Evolutionary conservation across 306 rosid species (phyloP).

Genomic region (Hippophae rhamnoides): DNA sequence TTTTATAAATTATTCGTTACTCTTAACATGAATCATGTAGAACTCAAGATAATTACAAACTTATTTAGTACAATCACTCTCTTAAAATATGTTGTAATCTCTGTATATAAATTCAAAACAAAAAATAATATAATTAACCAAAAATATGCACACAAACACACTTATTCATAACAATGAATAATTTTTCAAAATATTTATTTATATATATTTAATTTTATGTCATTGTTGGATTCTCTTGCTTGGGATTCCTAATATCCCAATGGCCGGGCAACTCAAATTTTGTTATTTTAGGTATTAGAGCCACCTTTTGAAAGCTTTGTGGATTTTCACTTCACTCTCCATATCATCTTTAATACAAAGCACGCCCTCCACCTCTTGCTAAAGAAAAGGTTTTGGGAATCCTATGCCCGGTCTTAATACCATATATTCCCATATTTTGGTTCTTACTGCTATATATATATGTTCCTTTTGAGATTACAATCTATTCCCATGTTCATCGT

Average conservation of each 20-base stretch:
- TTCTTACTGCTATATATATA: constrained; percentile 28
- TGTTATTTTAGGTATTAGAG: constrained; percentile 43
- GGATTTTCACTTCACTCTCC: constrained; percentile 46
- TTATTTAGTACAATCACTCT: too few species aligned
- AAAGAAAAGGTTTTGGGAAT: constrained; percentile 64
- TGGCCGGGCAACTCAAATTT: constrained; percentile 39
- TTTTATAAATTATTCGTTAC: too few species aligned
- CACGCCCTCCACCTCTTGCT: constrained; percentile 47
- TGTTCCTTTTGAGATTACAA: constrained; percentile 57
- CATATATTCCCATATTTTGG: constrained; percentile 55
- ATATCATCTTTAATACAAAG: constrained; percentile 47
- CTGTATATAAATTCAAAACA: too few species aligned
- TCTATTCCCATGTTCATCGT: constrained; percentile 29
- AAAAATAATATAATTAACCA: too few species aligned
- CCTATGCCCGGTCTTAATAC: constrained; percentile 55
- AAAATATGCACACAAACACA: too few species aligned
- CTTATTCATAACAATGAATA: too few species aligned
- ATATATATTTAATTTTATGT: constrained; percentile 42
- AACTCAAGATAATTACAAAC: too few species aligned
- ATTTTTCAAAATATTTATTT: too few species aligned
- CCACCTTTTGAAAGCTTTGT: constrained; percentile 53
- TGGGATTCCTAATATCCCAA: constrained; percentile 75
- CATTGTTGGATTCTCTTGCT: constrained; percentile 48
- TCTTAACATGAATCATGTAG: too few species aligned
- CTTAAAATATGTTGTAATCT: too few species aligned